phyloP scores from a whole-genome alignment of 1,284 basidiomycete species.

The Calocybe gambosa region DNA sequence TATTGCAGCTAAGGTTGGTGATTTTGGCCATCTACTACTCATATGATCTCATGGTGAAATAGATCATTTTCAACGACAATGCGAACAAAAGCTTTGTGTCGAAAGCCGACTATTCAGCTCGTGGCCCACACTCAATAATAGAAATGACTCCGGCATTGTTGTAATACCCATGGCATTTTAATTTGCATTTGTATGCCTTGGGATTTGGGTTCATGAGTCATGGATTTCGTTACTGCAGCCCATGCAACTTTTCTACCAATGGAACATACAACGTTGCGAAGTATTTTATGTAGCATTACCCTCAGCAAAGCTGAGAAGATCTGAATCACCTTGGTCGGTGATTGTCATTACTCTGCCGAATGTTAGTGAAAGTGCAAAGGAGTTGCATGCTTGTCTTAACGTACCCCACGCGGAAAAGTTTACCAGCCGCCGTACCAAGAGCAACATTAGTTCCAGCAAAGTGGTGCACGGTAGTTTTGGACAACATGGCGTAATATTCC shows the following conservation, averaged over 20 bases:
- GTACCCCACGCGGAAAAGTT: conserved; percentile 97
- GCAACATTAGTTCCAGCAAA: conserved; percentile 96
- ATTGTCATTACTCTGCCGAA: conserved; percentile 87
- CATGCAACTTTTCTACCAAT: conserved; percentile 4
- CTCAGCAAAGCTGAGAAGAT: conserved; percentile 79
- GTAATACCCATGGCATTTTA: conserved; percentile 26
- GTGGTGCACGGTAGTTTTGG: conserved; percentile 96
- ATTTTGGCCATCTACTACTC: neutral
- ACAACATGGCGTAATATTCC: conserved; percentile 99
- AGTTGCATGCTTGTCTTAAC: conserved; percentile 24
- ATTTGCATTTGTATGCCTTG: no score
- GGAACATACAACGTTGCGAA: neutral
- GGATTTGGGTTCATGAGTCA: no score
- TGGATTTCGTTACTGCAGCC: conserved; percentile 6
- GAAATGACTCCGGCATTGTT: conserved; percentile 69
- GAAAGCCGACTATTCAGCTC: conserved; percentile 68
- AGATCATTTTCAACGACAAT: conserved; percentile 61
- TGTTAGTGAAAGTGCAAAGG: conserved; percentile 7
- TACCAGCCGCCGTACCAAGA: conserved; percentile 97
- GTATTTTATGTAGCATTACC: conserved; percentile 44
- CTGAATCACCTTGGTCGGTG: conserved; percentile 95
- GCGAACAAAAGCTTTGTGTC: conserved; percentile 65
- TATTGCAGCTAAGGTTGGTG: conserved; percentile 76
- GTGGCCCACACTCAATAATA: conserved; percentile 65
- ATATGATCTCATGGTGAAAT: neutral